Percentiles rank a stretch among this genome's conserved stretches.
phyloP scores from a whole-genome alignment of 1,139 yeast genomes.

The Yamadazyma dushanensis region DNA sequence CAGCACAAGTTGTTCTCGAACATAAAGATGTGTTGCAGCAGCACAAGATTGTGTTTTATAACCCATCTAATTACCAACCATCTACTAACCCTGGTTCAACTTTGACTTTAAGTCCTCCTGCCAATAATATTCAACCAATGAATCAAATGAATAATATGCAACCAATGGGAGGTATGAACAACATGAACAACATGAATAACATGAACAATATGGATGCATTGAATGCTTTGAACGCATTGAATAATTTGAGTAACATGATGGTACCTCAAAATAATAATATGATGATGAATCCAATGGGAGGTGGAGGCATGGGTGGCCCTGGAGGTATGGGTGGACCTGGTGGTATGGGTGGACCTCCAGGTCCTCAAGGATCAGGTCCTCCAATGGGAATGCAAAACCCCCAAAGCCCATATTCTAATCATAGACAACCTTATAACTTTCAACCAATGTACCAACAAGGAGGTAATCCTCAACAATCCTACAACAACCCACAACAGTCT shows the following conservation, averaged over 20 bases:
- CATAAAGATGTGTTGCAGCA: conserved; percentile 55
- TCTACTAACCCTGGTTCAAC: conserved; percentile 12
- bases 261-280: conserved; percentile 12
- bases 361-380: neutral
- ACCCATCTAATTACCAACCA: conserved; percentile 56
- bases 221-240: conserved; percentile 17
- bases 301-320: neutral
- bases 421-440: conserved; percentile 30
- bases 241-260: conserved; percentile 19
- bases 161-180: conserved; percentile 9
- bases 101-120: conserved; percentile 11
- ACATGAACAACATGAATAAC: conserved; percentile 13
- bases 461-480: conserved; percentile 32
- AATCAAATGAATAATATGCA: conserved; percentile 8
- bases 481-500: too few relatives aligned
- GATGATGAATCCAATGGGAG: conserved; percentile 10
- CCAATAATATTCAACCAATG: conserved; percentile 10
- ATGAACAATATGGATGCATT: conserved; percentile 14
- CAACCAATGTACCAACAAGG: conserved; percentile 47
- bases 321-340: too few relatives aligned
- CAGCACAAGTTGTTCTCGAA: conserved; percentile 65
- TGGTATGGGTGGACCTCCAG: conserved; percentile 5
- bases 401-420: conserved; percentile 17
- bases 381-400: conserved; percentile 10
- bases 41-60: conserved; percentile 58